Base-by-base conservation (phyloP, 2,329 filamentous ascomycete species). In the Trichophyton simii region DNA sequence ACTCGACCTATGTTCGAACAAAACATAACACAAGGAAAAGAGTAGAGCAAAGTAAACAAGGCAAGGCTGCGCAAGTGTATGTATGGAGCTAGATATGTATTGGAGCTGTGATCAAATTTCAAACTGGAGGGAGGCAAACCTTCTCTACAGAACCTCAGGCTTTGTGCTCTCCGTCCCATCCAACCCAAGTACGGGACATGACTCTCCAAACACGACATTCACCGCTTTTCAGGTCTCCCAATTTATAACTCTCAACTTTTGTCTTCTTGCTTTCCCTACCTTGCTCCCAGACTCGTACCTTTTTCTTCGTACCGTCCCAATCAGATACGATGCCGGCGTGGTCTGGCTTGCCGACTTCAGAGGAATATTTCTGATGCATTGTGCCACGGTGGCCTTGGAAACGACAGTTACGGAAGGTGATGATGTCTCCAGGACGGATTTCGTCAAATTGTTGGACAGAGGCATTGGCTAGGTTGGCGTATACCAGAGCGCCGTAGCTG, bases 251-350 rank as follows among this genome's bases (percentile, higher is more conserved):
- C 79, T 97, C 92, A 64, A 89, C 78, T 78, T 95, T 94, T 60
- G 95, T 87, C 79, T 96, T 97, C 74, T 88, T 92, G 72, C 85
- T 91, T 78, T 97, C 92, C 13, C 92, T 80, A 0, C 92, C 92
- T 72, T 99, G 94, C 74, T 97, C 94, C 89, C 90, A 97, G 1
- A 87, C 91, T 31, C 91, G 80, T 28, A 99, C 87, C 80, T 97
- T 96, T 82, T 96, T 96, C 83, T 96, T 96, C 46, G 90, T 95
- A 2, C 94, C 94, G 73, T 99, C 94, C 94, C 94, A 99, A 73
- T 99, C 94, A 8, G 90, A 83, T 3, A 99, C 92, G 1, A 99
- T 78, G 1, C 83, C 94, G 0, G 97, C 92, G 69, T 99, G 94
- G 65, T 92, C 82, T 8, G 83, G 89, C 72, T 89, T 94, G 66